Evolutionary conservation across 2,329 filamentous ascomycete genomes (phyloP).

Genomic region (Colletotrichum gigasporum): DNA sequence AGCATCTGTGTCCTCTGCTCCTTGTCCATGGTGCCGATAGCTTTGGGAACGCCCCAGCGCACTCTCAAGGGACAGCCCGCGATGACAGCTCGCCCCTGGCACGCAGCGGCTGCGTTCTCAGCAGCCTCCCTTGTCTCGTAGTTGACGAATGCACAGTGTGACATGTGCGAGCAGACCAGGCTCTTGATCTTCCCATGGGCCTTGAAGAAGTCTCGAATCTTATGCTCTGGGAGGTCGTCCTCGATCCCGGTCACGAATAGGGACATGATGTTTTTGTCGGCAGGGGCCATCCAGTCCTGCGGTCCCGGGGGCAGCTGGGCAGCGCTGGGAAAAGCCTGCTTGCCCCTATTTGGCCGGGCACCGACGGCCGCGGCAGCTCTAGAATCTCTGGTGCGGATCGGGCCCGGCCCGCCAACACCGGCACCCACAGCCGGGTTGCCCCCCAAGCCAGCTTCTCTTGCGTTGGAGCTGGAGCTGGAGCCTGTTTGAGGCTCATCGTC

Average conservation of each 20-base stretch:
- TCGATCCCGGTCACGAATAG: slow-evolving; percentile 96
- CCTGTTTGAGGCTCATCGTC: slow-evolving; percentile 39
- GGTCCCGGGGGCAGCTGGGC: slow-evolving; percentile 82
- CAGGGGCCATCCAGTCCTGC: slow-evolving; percentile 86
- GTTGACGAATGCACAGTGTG: slow-evolving; percentile 97
- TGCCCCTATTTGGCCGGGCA: slow-evolving; percentile 58
- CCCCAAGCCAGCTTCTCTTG: slow-evolving; percentile 32
- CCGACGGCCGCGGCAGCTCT: slow-evolving; percentile 61
- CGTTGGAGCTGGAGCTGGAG: slow-evolving; percentile 43
- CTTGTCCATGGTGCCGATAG: slow-evolving; percentile 89
- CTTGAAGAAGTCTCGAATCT: slow-evolving; percentile 90
- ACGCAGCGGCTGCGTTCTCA: slow-evolving; percentile 84
- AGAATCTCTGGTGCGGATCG: slow-evolving; percentile 79
- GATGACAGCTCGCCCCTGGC: slow-evolving; percentile 88
- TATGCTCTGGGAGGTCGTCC: slow-evolving; percentile 93
- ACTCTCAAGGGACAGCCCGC: slow-evolving; percentile 90
- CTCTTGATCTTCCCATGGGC: slow-evolving; percentile 90
- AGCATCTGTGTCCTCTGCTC: slow-evolving; percentile 86
- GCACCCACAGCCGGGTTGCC: slow-evolving; percentile 63
- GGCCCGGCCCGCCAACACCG: slow-evolving; percentile 72
- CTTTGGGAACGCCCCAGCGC: slow-evolving; percentile 92
- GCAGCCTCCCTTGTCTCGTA: slow-evolving; percentile 86
- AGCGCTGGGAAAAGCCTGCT: slow-evolving; percentile 72
- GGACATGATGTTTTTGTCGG: slow-evolving; percentile 87
- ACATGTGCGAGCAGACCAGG: slow-evolving; percentile 94